These are phyloP conservation scores for Silene coronaria DNA, from an alignment of 179 eudicot genomes.

Conservation along the genomic window DNA sequence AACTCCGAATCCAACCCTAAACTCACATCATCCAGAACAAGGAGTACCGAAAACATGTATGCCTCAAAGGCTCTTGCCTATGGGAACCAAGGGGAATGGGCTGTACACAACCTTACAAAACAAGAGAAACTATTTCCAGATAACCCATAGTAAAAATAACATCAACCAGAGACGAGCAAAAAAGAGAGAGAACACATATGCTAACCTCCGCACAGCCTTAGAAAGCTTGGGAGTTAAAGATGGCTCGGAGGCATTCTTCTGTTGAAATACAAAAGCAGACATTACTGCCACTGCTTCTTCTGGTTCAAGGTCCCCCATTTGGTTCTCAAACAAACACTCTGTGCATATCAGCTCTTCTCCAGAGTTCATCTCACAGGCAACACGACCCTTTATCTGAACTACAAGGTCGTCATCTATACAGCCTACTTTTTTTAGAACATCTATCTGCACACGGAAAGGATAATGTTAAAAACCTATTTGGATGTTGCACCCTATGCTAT, in stretches of 20 bases:
- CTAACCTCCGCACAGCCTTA: conserved; percentile 63
- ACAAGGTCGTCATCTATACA: conserved; percentile 93
- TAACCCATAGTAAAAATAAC: background rate
- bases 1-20: background rate
- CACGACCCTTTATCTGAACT: conserved; percentile 97
- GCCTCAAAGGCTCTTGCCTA: background rate
- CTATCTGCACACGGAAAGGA: conserved; percentile 50
- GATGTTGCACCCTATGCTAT: background rate
- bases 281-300: conserved; percentile 97
- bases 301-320: conserved; percentile 87
- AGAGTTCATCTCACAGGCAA: conserved; percentile 99
- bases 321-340: conserved; percentile 96
- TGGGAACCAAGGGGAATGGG: background rate
- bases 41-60: background rate
- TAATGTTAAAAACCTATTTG: conserved; percentile 5
- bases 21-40: background rate
- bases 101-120: background rate
- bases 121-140: background rate
- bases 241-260: conserved; percentile 83
- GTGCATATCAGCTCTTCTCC: conserved; percentile 98
- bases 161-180: background rate
- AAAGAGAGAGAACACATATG: conserved; percentile 10
- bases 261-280: conserved; percentile 99
- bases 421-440: conserved; percentile 77
- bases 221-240: conserved; percentile 80